A percentile compares a stretch with the other conserved stretches of the same genome.
Evolutionary conservation across 2,329 filamentous ascomycete genomes (phyloP).

Genomic region (Arthrobotrys megalospora): DNA sequence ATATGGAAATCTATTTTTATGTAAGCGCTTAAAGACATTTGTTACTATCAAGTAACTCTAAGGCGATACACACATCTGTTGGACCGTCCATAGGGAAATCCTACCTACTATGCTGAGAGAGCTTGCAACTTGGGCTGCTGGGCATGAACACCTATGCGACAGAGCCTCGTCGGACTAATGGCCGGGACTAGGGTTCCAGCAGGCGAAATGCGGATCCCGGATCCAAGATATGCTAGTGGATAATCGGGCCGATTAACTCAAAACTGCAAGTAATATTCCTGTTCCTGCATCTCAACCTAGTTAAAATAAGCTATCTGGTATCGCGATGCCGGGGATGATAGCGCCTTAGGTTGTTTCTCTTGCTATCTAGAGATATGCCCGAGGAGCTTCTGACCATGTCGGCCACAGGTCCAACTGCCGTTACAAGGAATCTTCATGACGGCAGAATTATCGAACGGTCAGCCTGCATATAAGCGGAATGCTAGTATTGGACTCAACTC

Average conservation of each 20-base stretch:
- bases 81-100: too few relatives aligned
- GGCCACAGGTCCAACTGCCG: constrained; percentile 35
- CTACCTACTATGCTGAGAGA: too few relatives aligned
- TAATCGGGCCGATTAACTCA: constrained; percentile 35
- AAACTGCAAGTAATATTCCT: background rate
- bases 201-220: constrained; percentile 39
- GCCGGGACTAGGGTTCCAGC: background rate
- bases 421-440: constrained; percentile 34
- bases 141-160: background rate
- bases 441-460: constrained; percentile 40
- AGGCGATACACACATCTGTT: too few relatives aligned
- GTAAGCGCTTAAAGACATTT: too few relatives aligned
- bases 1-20: too few relatives aligned
- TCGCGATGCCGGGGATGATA: background rate
- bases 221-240: constrained; percentile 45
- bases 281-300: constrained; percentile 40
- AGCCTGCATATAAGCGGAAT: constrained; percentile 44
- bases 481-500: constrained; percentile 8
- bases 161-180: background rate
- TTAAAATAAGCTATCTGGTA: background rate
- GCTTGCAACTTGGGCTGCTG: too few relatives aligned
- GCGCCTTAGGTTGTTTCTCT: background rate
- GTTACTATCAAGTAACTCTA: too few relatives aligned
- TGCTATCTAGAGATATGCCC: background rate
- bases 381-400: background rate